phyloP scores from a whole-genome alignment of 148 eudicot genomes.

The Salicornia ramosissima region DNA sequence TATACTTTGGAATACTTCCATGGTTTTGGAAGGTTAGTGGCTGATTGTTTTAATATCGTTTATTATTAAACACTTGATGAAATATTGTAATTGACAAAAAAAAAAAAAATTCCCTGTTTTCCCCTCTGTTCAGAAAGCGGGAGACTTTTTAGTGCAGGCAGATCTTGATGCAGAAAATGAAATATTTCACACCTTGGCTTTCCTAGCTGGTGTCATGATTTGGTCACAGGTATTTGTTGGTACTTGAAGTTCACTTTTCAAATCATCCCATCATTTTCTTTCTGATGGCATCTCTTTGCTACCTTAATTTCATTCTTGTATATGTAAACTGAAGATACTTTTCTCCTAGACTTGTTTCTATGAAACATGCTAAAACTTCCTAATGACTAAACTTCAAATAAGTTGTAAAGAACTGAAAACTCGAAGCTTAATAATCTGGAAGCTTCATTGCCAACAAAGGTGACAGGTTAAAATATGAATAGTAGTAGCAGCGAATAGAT shows the following conservation, averaged over 20 bases:
- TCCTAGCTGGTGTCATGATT: conserved; percentile 88
- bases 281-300: background rate
- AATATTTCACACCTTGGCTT: conserved; percentile 83
- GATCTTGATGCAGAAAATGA: conserved; percentile 86
- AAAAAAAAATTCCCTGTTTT: too few relatives aligned
- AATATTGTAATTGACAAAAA: conserved; percentile 9
- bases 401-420: too few relatives aligned
- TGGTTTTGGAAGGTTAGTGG: conserved; percentile 90
- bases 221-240: conserved; percentile 86
- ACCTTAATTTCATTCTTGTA: background rate
- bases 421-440: too few relatives aligned
- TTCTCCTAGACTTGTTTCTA: background rate
- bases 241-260: background rate
- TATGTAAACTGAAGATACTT: background rate
- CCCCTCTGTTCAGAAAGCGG: conserved; percentile 49
- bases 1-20: conserved; percentile 70
- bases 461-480: too few relatives aligned
- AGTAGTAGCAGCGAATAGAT: too few relatives aligned
- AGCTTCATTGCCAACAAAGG: too few relatives aligned
- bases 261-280: background rate
- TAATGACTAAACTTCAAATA: background rate
- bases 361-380: background rate
- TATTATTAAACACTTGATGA: background rate
- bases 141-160: conserved; percentile 44
- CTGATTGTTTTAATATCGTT: background rate